Conservation (phyloP, 306 rosid genomes). For the Pyrus betulifolia region DNA sequence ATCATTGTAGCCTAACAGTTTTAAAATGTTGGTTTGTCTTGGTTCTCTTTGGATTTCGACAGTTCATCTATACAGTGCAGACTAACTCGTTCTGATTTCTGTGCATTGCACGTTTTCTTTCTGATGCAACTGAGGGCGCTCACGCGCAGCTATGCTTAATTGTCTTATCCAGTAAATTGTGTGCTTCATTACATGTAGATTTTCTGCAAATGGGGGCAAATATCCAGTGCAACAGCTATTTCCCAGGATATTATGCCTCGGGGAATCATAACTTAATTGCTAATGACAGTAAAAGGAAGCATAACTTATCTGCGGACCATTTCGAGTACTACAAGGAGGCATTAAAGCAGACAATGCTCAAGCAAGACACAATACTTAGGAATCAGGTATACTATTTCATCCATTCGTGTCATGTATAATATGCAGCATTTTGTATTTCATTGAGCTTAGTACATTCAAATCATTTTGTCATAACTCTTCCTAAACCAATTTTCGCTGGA, state of each 20-base stretch:
- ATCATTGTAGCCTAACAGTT: not conserved
- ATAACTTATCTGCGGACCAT: slow-evolving; percentile 19
- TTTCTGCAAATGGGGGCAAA: slow-evolving; percentile 39
- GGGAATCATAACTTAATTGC: slow-evolving; percentile 26
- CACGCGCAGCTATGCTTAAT: not conserved
- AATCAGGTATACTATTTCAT: slow-evolving; percentile 45
- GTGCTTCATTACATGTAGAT: slow-evolving; percentile 26
- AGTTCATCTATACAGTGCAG: not conserved
- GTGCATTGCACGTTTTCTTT: slow-evolving; percentile 13
- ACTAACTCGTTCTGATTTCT: not conserved
- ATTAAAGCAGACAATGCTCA: slow-evolving; percentile 55
- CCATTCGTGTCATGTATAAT: not conserved
- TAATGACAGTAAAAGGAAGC: slow-evolving; percentile 27
- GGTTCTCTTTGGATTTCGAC: not conserved
- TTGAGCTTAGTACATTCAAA: not conserved
- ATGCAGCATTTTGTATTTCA: not conserved
- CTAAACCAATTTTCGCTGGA: not conserved
- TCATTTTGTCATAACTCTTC: not conserved
- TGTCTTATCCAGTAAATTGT: slow-evolving; percentile 13
- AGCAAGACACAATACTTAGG: slow-evolving; percentile 55
- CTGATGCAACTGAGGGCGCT: slow-evolving; percentile 10
- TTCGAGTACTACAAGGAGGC: slow-evolving; percentile 34
- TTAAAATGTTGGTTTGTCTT: not conserved
- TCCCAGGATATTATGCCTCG: slow-evolving; percentile 20
- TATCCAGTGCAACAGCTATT: slow-evolving; percentile 29